Evolutionary conservation across 768 basidiomycete species (phyloP).

Genomic region (Boletus sp.): DNA sequence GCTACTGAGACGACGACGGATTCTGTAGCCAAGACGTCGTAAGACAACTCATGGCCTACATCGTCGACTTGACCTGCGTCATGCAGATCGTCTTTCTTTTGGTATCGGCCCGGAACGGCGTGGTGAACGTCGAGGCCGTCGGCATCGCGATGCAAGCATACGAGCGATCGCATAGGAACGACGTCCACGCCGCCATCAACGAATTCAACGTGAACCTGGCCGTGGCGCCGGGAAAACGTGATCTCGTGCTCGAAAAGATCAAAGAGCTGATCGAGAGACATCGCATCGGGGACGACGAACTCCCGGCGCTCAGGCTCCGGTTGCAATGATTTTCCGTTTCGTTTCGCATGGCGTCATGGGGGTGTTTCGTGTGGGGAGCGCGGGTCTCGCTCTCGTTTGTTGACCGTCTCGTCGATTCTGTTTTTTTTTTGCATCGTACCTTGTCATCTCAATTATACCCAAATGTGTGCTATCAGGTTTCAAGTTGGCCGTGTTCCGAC

Average conservation of each 20-base stretch:
- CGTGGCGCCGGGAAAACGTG: background rate
- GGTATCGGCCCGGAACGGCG: background rate
- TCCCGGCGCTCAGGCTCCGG: background rate
- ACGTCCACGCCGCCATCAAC: background rate
- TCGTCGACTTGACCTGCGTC: background rate
- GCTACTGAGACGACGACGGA: too few relatives aligned
- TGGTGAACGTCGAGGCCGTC: background rate
- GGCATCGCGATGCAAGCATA: background rate
- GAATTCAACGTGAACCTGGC: background rate
- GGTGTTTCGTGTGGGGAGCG: too few relatives aligned
- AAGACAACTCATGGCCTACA: background rate
- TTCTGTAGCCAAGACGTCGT: background rate
- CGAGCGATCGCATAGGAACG: background rate
- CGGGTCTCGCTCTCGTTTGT: too few relatives aligned
- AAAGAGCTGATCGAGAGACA: background rate
- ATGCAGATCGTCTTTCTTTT: slow-evolving; percentile 1
- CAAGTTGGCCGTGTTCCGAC: too few relatives aligned
- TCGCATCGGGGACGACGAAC: background rate
- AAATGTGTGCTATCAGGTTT: too few relatives aligned
- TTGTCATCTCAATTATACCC: too few relatives aligned
- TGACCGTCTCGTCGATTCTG: too few relatives aligned
- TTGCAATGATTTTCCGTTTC: background rate
- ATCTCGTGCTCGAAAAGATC: background rate
- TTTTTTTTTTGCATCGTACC: too few relatives aligned
- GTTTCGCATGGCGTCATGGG: too few relatives aligned